Base-by-base conservation (phyloP, 108 stramenopile species). In the Chaetoceros muelleri region DNA sequence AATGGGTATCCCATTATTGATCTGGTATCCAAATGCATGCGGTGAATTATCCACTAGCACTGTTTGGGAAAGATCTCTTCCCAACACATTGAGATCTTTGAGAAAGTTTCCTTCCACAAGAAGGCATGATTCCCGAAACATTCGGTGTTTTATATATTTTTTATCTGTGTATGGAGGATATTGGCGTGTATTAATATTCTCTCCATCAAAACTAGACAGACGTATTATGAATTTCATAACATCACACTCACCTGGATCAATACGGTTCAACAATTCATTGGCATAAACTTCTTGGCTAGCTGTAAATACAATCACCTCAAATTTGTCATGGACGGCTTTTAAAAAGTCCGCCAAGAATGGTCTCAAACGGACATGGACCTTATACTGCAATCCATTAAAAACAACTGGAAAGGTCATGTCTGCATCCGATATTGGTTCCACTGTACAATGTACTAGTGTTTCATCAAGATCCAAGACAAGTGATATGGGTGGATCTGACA, bases 381-480 rank as follows among this genome's bases (percentile, higher is more conserved):
- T 60, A 62, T 90, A 93, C 13, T 76, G 77, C 19, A 83, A 64
- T 40, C 87, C 91, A 60, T 93, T 85, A 64, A 95, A 95, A 31
- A 69, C 85, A 18, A 99, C 95, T 1, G 93, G 90, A 53, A 99
- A 93, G 24, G 82, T 61, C 61, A 90, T 72, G 64, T 96, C 95
- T 28, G 98, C 91, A 67, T 90, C 77, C 5, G 60, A 40, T 28
- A 89, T 69, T 2, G 93, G 85, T 69, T 96, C 89, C 2, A 99
- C 93, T 0, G 91, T 93, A 52, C 90, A 94, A 66, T 99, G 98
- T 8, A 97, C 96, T 19, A 99, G 70, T 8, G 98, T 99, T 67
- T 99, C 98, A 61, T 99, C 98, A 27, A 99, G 71, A 71, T 99
- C 98, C 26, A 99, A 71, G 19, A 97, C 92, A 16, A 99, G 79